phyloP scores from a whole-genome alignment of 805 yeast genomes.

The Metschnikowia gruessii region DNA sequence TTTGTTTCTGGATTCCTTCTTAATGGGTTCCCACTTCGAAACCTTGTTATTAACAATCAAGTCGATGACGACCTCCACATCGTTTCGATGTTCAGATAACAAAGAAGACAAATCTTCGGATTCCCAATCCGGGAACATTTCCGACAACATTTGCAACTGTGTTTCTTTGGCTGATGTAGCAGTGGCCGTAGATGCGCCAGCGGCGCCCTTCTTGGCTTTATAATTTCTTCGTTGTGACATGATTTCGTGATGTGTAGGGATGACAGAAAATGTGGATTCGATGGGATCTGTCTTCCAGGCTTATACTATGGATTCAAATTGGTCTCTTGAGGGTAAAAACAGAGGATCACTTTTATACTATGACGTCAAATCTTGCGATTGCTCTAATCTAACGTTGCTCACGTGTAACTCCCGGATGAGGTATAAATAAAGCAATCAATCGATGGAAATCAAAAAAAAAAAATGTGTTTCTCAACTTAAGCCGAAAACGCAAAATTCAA shows the following conservation, averaged over 20 bases:
- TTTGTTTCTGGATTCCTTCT: constrained; percentile 55
- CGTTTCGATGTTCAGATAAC: constrained; percentile 68
- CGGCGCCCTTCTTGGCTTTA: constrained; percentile 15
- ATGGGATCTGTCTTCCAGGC: background rate
- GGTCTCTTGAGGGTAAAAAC: constrained; percentile 2
- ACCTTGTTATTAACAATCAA: constrained; percentile 89
- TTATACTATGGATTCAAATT: constrained; percentile 1
- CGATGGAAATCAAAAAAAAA: background rate
- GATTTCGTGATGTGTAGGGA: constrained; percentile 5
- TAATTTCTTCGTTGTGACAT: constrained; percentile 23
- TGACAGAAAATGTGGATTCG: background rate
- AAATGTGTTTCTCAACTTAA: constrained; percentile 4
- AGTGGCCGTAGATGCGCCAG: constrained; percentile 10
- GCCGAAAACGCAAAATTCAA: constrained; percentile 2
- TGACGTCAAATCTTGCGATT: constrained; percentile 6
- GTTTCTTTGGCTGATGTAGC: constrained; percentile 9
- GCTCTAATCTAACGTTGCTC: constrained; percentile 4
- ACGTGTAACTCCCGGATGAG: constrained; percentile 2
- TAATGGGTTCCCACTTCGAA: constrained; percentile 91
- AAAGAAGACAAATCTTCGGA: constrained; percentile 75
- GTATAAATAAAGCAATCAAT: background rate
- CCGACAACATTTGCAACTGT: constrained; percentile 58
- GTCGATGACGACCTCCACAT: constrained; percentile 76
- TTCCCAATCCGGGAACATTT: constrained; percentile 95
- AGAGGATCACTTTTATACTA: constrained; percentile 9